Evolutionary conservation across 2,329 filamentous ascomycete genomes (phyloP), one percentile per base, ranked within the genome.

Genomic region (Elsinoe ampelina): DNA sequence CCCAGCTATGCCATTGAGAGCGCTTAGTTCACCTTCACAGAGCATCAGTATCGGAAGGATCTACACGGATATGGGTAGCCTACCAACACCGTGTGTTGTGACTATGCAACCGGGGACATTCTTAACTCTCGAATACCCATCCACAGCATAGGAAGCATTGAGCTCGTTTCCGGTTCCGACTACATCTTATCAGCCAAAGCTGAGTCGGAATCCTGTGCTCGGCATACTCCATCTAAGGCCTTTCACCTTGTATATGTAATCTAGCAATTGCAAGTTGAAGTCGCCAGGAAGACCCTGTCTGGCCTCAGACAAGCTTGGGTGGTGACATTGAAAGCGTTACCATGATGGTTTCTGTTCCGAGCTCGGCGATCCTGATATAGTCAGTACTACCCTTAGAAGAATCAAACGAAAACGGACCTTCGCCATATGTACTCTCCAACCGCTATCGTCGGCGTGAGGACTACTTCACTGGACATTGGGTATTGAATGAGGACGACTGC

Each of bases 1-100:
- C 1, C 74, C 74, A 2, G 73, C 72, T 19, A 76, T 66, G 17
- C 71, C 74, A 58, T 76, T 76, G 5, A 76, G 58, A 0, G 74
- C 74, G 39, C 69, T 72, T 4, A 76, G 61, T 60, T 76, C 74
- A 17, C 67, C 66, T n/a, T n/a, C n/a, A n/a, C n/a, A n/a, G n/a
- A n/a, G n/a, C n/a, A n/a, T n/a, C n/a, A n/a, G n/a, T n/a, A n/a
- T n/a, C n/a, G n/a, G n/a, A n/a, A n/a, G 26, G n/a, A 41, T 5
- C 2, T 8, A 7, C 10, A 15, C 7, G 5, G 13, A 43, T n/a
- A 8, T 6, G 10, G 11, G 6, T 10, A 2, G 58, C 60, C 20
- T 57, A 58, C 81, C 81, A 1, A 84, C 81, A 3, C 80, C 81
- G 62, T 82, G 82, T 0, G 81, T 82, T 0, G 81, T 84, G 32